Evolutionary conservation across 1,139 yeast genomes (phyloP), one percentile per base, ranked within the genome.

Genomic region (Diutina scorzettiae): DNA sequence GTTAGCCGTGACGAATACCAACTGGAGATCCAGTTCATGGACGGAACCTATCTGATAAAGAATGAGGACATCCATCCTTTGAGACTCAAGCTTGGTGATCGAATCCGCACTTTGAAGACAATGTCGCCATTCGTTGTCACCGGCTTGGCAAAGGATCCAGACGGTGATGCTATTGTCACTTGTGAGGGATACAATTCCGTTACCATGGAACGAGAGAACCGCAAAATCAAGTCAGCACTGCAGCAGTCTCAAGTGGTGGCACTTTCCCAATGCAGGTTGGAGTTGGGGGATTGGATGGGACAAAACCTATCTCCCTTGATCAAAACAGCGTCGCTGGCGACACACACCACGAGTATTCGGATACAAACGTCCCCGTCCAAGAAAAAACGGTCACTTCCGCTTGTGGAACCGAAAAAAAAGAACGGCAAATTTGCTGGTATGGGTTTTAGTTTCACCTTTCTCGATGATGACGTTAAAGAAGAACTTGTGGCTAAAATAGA

Each of bases 241-340:
- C 37, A 32, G 20, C 37, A 32, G 21, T 25, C 37, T 5, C 25
- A 20, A 20, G 17, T 32, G 37, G 37, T 32, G 9, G 17, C 37
- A 7, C 37, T 32, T 32, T 20, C 25, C 5, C 25, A 19, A 17
- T 32, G 37, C n/a, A n/a, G 37, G 21, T 17, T 32, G 8, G 37
- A 32, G 11, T 32, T 32, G 25, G 37, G 21, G n/a, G 37, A 32
- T 5, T 32, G 37, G 37, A 20, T 32, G 37, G 24, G 5, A 5
- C 37, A 32, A 32, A 20, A 19, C 16, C 16, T n/a, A 11, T 20
- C 37, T 4, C 37, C 12, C 4, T 32, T 21, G 25, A 11, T 32
- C 11, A n/a, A 16, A 12, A 16, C 24, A n/a, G 7, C 37, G 16
- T 8, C 21, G 16, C 7, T 19, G 24, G 16, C 20, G 24, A 32